A percentile compares a stretch with the other conserved stretches of the same genome.
These are phyloP conservation scores for Naganishia kalamii DNA, from an alignment of 768 basidiomycete genomes.

Conservation along the genomic window DNA sequence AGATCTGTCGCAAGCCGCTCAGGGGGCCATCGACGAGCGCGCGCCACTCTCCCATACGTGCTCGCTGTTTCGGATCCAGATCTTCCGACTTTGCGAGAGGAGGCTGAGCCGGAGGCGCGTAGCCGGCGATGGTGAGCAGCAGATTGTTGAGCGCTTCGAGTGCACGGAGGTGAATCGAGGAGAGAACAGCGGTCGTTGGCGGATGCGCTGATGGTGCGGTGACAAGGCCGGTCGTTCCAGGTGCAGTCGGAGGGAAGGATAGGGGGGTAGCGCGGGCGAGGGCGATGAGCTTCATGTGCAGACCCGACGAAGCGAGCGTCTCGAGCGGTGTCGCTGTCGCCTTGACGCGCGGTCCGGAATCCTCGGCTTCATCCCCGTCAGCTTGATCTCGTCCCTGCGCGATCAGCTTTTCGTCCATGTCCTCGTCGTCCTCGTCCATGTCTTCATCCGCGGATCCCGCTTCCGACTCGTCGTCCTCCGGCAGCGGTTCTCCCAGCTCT, in stretches of 20 bases:
- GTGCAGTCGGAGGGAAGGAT: conserved; percentile 66
- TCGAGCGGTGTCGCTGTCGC: conserved; percentile 41
- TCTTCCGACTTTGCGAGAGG: conserved; percentile 52
- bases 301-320: conserved; percentile 22
- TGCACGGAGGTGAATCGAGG: conserved; percentile 74
- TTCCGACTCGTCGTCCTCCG: conserved; percentile 28
- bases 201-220: conserved; percentile 68
- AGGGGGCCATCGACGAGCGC: conserved; percentile 56
- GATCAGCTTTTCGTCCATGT: conserved; percentile 46
- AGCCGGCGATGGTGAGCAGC: conserved; percentile 63
- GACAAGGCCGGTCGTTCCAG: background rate
- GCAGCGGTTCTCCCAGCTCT: background rate
- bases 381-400: conserved; percentile 46
- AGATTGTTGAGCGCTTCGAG: conserved; percentile 87
- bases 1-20: conserved; percentile 53
- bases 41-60: conserved; percentile 5
- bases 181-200: conserved; percentile 77
- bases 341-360: conserved; percentile 41
- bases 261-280: conserved; percentile 69
- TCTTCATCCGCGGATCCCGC: conserved; percentile 41
- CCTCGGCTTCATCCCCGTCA: conserved; percentile 40
- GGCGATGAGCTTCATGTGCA: conserved; percentile 56
- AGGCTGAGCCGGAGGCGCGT: conserved; percentile 43
- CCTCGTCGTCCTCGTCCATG: conserved; percentile 39
- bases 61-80: conserved; percentile 48